A percentile compares a stretch with the other conserved stretches of the same genome.
phyloP scores from a whole-genome alignment of 768 basidiomycete species.

The Termitomyces bulborhizus region DNA sequence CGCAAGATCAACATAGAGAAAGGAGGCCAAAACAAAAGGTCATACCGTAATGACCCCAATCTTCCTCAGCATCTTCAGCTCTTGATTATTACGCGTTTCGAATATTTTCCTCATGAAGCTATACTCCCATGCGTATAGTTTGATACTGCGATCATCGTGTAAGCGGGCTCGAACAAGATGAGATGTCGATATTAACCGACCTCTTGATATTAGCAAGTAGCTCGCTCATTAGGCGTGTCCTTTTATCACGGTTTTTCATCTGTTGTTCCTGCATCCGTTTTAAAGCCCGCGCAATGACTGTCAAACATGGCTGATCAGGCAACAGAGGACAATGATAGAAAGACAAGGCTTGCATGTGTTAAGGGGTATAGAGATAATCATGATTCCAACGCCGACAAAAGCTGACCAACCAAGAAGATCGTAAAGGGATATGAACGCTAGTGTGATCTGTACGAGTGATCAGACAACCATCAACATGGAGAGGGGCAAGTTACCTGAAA shows the following conservation, averaged over 20 bases:
- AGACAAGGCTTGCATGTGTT: constrained; percentile 43
- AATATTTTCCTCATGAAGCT: constrained; percentile 77
- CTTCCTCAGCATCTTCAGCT: constrained; percentile 74
- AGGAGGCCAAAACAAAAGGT: neutral
- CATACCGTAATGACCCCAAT: constrained; percentile 72
- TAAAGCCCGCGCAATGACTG: constrained; percentile 58
- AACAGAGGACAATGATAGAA: neutral
- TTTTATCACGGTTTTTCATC: constrained; percentile 89
- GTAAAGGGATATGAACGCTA: constrained; percentile 90
- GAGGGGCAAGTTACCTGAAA: constrained; percentile 64
- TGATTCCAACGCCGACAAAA: constrained; percentile 83
- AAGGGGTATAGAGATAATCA: constrained; percentile 76
- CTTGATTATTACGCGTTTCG: constrained; percentile 76
- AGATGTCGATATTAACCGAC: constrained; percentile 21
- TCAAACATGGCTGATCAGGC: neutral
- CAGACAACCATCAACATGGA: neutral
- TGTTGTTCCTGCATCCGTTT: constrained; percentile 80
- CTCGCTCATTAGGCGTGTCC: constrained; percentile 88
- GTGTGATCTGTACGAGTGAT: constrained; percentile 47
- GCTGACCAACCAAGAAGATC: constrained; percentile 88
- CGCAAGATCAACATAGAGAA: neutral
- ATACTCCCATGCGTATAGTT: constrained; percentile 93
- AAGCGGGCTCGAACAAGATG: neutral
- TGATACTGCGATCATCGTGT: constrained; percentile 49
- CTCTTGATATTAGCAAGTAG: constrained; percentile 89